phyloP scores from a whole-genome alignment of 2,329 filamentous ascomycete genomes.

The Colletotrichum brevisporum region DNA sequence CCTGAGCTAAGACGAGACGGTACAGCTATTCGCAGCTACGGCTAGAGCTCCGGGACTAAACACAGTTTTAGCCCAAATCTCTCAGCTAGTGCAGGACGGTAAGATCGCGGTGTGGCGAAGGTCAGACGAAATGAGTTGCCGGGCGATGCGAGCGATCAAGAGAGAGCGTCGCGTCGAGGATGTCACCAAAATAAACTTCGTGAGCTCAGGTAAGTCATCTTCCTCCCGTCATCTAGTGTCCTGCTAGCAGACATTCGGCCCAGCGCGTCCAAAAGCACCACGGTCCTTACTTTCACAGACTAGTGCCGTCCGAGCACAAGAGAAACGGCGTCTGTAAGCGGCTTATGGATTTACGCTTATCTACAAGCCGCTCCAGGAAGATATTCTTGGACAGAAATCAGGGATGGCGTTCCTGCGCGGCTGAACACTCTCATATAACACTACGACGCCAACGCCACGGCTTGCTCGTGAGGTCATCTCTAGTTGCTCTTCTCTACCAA shows the following conservation, averaged over 20 bases:
- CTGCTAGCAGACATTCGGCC: background rate
- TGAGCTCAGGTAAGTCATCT: conserved; percentile 4
- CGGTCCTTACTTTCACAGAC: background rate
- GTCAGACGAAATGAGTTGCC: too few species aligned
- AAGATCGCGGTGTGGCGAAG: too few species aligned
- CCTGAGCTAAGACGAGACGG: background rate
- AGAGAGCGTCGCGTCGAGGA: background rate
- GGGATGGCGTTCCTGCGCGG: background rate
- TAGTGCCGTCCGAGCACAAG: conserved; percentile 2
- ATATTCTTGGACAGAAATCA: background rate
- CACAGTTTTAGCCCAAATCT: too few species aligned
- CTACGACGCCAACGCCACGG: too few species aligned
- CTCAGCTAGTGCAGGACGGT: too few species aligned
- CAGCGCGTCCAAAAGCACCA: conserved; percentile 1
- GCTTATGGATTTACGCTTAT: background rate
- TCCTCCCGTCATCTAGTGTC: background rate
- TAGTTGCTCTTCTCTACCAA: background rate
- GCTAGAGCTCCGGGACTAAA: too few species aligned
- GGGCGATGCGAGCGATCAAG: too few species aligned
- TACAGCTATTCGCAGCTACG: too few species aligned
- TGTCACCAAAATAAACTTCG: background rate
- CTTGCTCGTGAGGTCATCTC: too few species aligned
- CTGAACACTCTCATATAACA: too few species aligned
- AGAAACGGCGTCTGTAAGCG: too few species aligned
- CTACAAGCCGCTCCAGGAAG: background rate